phyloP scores from a whole-genome alignment of 1,139 yeast genomes.

The Eremothecium gossypii region DNA sequence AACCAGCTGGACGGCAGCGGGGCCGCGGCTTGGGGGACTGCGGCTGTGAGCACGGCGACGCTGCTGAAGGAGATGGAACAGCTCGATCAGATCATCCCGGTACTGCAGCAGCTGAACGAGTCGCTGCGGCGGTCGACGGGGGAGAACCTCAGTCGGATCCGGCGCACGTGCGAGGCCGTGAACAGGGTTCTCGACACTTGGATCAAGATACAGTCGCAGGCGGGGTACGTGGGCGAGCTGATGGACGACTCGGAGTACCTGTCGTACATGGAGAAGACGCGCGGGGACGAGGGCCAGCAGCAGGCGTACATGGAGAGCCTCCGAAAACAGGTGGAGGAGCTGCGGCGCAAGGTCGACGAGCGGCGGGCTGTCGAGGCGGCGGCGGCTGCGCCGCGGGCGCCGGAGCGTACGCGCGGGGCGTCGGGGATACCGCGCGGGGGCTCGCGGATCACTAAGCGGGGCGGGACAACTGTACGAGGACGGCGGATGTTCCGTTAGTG shows the following conservation, averaged over 20 bases:
- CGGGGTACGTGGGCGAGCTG: conserved; percentile 23
- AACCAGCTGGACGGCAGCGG: conserved; percentile 12
- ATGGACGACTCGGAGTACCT: conserved; percentile 21
- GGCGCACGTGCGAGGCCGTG: conserved; percentile 25
- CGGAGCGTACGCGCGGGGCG: background rate
- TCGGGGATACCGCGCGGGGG: background rate
- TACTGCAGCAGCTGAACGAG: conserved; percentile 20
- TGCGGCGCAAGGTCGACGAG: conserved; percentile 16
- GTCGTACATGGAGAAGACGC: conserved; percentile 10
- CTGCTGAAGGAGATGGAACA: conserved; percentile 23
- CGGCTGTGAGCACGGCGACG: conserved; percentile 24
- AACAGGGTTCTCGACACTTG: conserved; percentile 26
- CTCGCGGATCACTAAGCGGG: background rate
- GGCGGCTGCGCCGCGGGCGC: conserved; percentile 1
- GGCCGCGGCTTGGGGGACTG: conserved; percentile 7
- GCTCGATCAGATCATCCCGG: conserved; percentile 24
- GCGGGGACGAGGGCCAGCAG: conserved; percentile 10
- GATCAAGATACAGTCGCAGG: conserved; percentile 28
- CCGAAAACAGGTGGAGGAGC: conserved; percentile 14
- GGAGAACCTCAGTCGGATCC: conserved; percentile 19
- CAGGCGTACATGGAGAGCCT: conserved; percentile 14
- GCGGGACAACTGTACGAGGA: background rate
- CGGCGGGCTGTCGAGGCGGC: conserved; percentile 6
- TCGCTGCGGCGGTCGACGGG: conserved; percentile 17
- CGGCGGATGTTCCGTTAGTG: background rate